phyloP scores from a whole-genome alignment of 1,284 basidiomycete species.

The Pyrrhoderma lamaoense region DNA sequence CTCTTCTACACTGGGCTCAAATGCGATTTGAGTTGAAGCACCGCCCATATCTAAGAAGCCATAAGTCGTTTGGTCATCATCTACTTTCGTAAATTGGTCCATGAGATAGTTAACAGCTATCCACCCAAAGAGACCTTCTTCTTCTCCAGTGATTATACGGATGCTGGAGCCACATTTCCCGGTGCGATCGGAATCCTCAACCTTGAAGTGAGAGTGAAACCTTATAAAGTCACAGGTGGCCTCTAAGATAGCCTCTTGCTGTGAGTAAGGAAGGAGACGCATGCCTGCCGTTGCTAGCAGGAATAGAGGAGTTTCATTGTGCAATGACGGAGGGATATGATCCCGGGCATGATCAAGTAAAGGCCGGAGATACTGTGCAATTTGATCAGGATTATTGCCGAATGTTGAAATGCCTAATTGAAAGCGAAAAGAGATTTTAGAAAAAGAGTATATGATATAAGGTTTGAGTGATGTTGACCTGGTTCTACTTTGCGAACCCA shows the following conservation, averaged over 20 bases:
- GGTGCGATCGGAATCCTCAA: constrained; percentile 51
- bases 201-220: constrained; percentile 66
- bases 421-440: neutral
- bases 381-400: constrained; percentile 58
- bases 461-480: constrained; percentile 47
- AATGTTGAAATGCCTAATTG: constrained; percentile 81
- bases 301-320: constrained; percentile 83
- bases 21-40: constrained; percentile 97
- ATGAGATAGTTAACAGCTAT: constrained; percentile 98
- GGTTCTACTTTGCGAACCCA: constrained; percentile 95
- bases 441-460: neutral
- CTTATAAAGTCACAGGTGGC: constrained; percentile 76
- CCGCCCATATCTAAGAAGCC: constrained; percentile 99
- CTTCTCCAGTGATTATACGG: constrained; percentile 94
- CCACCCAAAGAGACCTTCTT: constrained; percentile 98
- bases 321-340: constrained; percentile 80
- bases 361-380: constrained; percentile 74
- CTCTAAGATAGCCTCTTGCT: constrained; percentile 68
- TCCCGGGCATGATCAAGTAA: constrained; percentile 78
- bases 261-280: constrained; percentile 71
- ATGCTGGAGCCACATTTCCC: constrained; percentile 87
- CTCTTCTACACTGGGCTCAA: constrained; percentile 66
- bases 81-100: constrained; percentile 82
- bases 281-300: constrained; percentile 96
- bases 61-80: constrained; percentile 69